Evolutionary conservation across 495 filamentous ascomycete genomes (phyloP).

Genomic region (Schizothecium vesticola): DNA sequence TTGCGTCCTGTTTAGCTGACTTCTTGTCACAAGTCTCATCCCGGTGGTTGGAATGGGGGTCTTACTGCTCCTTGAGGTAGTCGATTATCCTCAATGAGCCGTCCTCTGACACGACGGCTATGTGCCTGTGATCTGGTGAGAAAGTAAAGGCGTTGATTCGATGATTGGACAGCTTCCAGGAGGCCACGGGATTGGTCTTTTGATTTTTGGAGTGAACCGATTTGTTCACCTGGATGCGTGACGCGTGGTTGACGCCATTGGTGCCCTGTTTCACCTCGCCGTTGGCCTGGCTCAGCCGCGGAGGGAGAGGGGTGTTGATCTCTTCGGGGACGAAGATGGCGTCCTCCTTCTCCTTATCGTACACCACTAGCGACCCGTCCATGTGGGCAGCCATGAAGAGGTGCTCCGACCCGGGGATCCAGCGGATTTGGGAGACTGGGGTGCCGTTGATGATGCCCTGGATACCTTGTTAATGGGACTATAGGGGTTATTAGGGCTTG

Average conservation of each 20-base stretch:
- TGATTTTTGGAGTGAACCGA: slow-evolving; percentile 90
- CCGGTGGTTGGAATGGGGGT: slow-evolving; percentile 3
- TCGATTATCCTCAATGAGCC: slow-evolving; percentile 85
- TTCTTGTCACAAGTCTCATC: background rate
- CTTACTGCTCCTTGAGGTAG: slow-evolving; percentile 84
- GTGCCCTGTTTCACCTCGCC: slow-evolving; percentile 35
- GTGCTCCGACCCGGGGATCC: slow-evolving; percentile 92
- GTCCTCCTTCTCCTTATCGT: slow-evolving; percentile 98
- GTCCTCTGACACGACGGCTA: slow-evolving; percentile 92
- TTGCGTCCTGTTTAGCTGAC: background rate
- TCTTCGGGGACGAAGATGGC: slow-evolving; percentile 52
- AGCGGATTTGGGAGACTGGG: slow-evolving; percentile 79
- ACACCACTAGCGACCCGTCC: slow-evolving; percentile 90
- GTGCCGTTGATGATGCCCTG: slow-evolving; percentile 81
- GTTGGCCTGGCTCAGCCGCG: slow-evolving; percentile 15
- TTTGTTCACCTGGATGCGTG: slow-evolving; percentile 62
- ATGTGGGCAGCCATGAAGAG: slow-evolving; percentile 89
- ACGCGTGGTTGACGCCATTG: slow-evolving; percentile 28
- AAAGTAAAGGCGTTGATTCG: slow-evolving; percentile 85
- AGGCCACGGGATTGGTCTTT: slow-evolving; percentile 83
- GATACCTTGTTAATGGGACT: slow-evolving; percentile 5
- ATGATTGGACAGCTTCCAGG: slow-evolving; percentile 86
- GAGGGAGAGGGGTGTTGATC: slow-evolving; percentile 27
- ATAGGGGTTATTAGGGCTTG: background rate
- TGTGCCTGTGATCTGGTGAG: slow-evolving; percentile 74